Evolutionary conservation across 805 yeast genomes (phyloP).

Genomic region (Isabelozyma rhagii): DNA sequence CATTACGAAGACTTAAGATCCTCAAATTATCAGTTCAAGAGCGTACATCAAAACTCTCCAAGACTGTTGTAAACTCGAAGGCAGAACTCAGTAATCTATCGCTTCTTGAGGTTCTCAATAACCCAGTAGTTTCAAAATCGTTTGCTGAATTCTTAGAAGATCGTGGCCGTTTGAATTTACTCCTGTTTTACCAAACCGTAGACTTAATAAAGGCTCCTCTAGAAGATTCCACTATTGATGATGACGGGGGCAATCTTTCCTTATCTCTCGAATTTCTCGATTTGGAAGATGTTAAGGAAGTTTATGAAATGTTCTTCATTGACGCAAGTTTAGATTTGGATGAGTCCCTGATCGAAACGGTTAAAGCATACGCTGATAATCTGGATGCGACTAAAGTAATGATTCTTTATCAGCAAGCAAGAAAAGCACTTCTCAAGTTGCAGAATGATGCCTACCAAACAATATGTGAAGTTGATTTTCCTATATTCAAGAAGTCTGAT

Average conservation of each 20-base stretch:
- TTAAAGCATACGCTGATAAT: conserved; percentile 20
- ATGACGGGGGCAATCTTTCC: conserved; percentile 28
- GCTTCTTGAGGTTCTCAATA: conserved; percentile 44
- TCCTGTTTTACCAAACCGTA: conserved; percentile 67
- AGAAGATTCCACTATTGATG: conserved; percentile 41
- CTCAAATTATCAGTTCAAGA: conserved; percentile 6
- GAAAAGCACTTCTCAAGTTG: conserved; percentile 55
- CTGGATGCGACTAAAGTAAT: conserved; percentile 3
- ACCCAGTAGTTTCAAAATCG: conserved; percentile 39
- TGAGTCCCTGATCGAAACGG: conserved; percentile 18
- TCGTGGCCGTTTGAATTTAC: conserved; percentile 17
- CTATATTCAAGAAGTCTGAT: conserved; percentile 58
- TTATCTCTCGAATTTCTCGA: conserved; percentile 43
- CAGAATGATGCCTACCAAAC: conserved; percentile 53
- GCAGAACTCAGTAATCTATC: conserved; percentile 15
- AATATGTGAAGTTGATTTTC: conserved; percentile 52
- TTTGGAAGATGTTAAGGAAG: conserved; percentile 50
- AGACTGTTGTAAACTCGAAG: background rate
- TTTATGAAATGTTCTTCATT: conserved; percentile 44
- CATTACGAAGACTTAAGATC: conserved; percentile 8
- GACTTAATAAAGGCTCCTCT: conserved; percentile 72
- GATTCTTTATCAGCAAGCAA: conserved; percentile 47
- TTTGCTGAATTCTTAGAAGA: conserved; percentile 19
- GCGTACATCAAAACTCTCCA: background rate
- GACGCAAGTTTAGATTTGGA: conserved; percentile 5